Evolutionary conservation across 2,329 filamentous ascomycete species (phyloP), one percentile per base, ranked within the genome.

Genomic region (Alternaria hordeiaustralica): DNA sequence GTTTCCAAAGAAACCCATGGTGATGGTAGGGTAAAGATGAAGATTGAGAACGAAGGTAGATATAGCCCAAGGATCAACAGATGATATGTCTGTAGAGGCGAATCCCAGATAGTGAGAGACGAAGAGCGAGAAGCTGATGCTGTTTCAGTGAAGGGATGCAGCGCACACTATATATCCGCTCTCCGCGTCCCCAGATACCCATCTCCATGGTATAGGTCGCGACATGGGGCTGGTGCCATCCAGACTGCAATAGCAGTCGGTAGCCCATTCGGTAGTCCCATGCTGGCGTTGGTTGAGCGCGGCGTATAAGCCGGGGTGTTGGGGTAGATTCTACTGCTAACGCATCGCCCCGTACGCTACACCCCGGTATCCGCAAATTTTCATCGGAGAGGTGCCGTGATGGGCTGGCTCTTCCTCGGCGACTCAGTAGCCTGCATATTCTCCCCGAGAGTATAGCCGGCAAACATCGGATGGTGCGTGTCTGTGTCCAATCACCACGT

Each of bases 1-100:
- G 28, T 71, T 67, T 33, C 71, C 69, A 57, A 79, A 72, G 60
- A 73, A 58, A 58, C 70, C 70, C 67, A 77, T 77, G 60, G 18
- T 73, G 63, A 30, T 12, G 9, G 26, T 21, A 12, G 45, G 15
- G 20, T 53, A 43, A 15, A 36, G 20, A 53, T 59, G 15, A 47
- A 15, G 30, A 55, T 25, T 23, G 18, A 20, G 25, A 36, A 41
- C 36, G 25, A 41, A 51, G 21, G 56, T 28, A 30, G 46, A 58
- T 44, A 46, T 7, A 41, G 50, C 41, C 55, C 28, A 56, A 47
- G 33, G 50, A 51, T 44, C 50, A 49, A 59, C 21, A 47, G 33
- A 56, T 58, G 44, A 21, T 43, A 30, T 25, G 21, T 54, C 23
- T 55, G 54, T 44, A 47, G 28, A 63, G 55, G 51, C 56, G 23